A percentile compares a stretch with the other conserved stretches of the same genome.
Conservation (phyloP, 768 basidiomycete genomes). For the button mushroom (Agaricus bisporus) region DNA sequence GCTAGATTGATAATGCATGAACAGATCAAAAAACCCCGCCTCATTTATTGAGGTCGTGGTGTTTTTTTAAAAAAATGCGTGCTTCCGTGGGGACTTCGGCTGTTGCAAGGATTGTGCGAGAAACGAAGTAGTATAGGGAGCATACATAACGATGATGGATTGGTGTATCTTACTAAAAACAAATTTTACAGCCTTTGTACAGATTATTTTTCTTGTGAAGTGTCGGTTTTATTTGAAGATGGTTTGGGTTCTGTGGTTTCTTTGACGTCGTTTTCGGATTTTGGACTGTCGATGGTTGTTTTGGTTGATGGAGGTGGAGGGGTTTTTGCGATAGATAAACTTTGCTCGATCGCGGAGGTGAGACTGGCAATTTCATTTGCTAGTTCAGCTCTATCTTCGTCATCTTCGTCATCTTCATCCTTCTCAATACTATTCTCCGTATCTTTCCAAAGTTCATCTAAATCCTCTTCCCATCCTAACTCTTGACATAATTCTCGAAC, state of each 20-base stretch:
- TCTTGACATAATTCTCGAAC: slow-evolving; percentile 54
- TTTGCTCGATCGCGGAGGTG: slow-evolving; percentile 24
- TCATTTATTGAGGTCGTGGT: not conserved
- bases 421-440: slow-evolving; percentile 29
- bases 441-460: slow-evolving; percentile 47
- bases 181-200: not conserved
- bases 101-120: slow-evolving; percentile 73
- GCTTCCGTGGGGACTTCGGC: slow-evolving; percentile 81
- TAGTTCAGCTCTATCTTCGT: slow-evolving; percentile 9
- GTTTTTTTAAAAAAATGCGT: slow-evolving; percentile 41
- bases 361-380: slow-evolving; percentile 28
- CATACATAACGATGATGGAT: slow-evolving; percentile 37
- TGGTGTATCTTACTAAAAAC: not conserved
- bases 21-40: not conserved
- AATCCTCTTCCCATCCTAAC: slow-evolving; percentile 71
- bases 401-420: slow-evolving; percentile 9
- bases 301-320: not conserved
- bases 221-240: not conserved
- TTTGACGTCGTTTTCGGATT: not conserved
- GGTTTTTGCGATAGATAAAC: slow-evolving; percentile 15
- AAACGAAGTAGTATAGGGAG: slow-evolving; percentile 80
- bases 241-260: not conserved
- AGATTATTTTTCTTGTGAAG: not conserved
- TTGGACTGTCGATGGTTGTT: not conserved
- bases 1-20: slow-evolving; percentile 7